Base-by-base conservation (phyloP, 768 basidiomycete species). In the Scleroderma citrinum region DNA sequence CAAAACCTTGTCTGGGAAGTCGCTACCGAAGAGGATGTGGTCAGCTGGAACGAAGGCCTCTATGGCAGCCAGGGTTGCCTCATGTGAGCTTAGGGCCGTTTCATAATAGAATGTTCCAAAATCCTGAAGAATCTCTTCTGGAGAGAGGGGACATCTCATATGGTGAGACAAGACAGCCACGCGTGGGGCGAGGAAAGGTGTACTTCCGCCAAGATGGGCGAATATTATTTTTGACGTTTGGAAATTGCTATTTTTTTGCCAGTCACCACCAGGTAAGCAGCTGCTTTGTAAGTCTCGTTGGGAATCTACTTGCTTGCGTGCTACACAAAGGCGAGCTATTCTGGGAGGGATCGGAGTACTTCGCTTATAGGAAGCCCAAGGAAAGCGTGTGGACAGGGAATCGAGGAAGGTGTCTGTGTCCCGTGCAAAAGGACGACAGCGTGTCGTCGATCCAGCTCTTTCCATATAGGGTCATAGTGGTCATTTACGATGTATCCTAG, bases 261-360 rank as follows among this genome's bases (percentile, higher is more conserved):
- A 0, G 83, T 77, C 20, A 88, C 80, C 40, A 89, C 85, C 42
- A 90, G 75, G 59, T 87, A 83, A 3, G 85, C 80, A 30, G 85
- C 85, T 2, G 85, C 87, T 68, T 87, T 88, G 72, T 80, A 87
- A 0, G 87, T 90, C 65, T 89, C 87, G 60, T 87, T 83, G 7
- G 86, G 87, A 0, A 86, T 85, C 86, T 88, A 48, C 48, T 35
- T 34, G 34, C 46, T 49, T 20, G 51, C 54, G 46, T 46, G 20
- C 51, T 45, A 14, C 23, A 34, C 7, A 44, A 24, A n/a, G 32
- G 41, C 10, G 12, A 31, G 20, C 47, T 39, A 43, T 21, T 51
- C 38, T 44, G 48, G 49, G 43, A 34, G 37, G 44, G 23, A 19
- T 16, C 26, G 29, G 43, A 63, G 48, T 59, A 82, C 85, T 72